phyloP scores from a whole-genome alignment of 352 stramenopile genomes.

The Phytopythium aichiense region DNA sequence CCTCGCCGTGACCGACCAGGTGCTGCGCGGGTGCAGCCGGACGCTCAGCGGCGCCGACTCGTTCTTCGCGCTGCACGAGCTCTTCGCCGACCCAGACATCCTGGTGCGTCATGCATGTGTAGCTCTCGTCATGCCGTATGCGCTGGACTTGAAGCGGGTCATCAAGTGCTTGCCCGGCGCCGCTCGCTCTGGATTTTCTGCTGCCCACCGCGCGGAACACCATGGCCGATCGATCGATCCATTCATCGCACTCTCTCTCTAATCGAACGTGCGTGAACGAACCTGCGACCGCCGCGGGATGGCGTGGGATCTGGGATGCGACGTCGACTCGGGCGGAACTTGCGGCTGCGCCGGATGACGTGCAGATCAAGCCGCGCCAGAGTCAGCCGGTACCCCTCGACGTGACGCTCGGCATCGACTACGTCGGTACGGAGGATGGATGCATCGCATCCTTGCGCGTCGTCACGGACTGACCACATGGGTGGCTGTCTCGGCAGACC shows the following conservation, averaged over 20 bases:
- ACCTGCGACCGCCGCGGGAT: neutral
- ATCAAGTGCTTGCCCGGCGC: neutral
- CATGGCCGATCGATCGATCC: no score
- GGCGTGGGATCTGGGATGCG: neutral
- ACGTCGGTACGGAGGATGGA: conserved; percentile 17
- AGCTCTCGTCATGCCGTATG: neutral
- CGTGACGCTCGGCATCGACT: conserved; percentile 53
- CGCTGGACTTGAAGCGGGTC: neutral
- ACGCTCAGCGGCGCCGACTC: conserved; percentile 74
- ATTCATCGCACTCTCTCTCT: neutral
- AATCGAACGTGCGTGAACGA: neutral
- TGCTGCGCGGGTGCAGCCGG: conserved; percentile 70
- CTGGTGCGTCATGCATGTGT: conserved; percentile 21
- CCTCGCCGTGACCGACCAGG: conserved; percentile 47
- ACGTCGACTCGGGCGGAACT: neutral
- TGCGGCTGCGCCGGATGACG: neutral
- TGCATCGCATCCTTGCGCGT: no score
- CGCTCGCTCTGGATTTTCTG: neutral
- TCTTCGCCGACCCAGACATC: conserved; percentile 50
- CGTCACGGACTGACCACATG: neutral
- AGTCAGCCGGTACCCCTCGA: conserved; percentile 43
- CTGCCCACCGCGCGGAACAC: no score
- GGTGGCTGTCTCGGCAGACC: neutral
- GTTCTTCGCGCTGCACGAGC: conserved; percentile 71
- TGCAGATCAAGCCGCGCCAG: conserved; percentile 60